phyloP scores from a whole-genome alignment of 2,329 filamentous ascomycete species.

The Fonsecaea multimorphosa region DNA sequence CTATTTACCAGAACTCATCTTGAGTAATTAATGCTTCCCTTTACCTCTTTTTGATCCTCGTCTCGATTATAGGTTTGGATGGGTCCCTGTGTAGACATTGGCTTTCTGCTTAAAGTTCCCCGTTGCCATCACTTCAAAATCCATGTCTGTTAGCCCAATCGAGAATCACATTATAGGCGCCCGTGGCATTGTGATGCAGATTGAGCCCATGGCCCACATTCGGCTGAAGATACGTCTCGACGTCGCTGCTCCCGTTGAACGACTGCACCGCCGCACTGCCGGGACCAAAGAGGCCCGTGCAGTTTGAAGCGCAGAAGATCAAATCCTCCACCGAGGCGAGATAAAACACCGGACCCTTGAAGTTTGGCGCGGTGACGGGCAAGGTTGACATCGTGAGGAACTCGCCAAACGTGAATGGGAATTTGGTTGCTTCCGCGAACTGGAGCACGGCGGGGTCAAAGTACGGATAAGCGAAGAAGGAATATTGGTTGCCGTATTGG shows the following conservation, averaged over 20 bases:
- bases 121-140: constrained; percentile 24
- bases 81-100: background rate
- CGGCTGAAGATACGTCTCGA: constrained; percentile 41
- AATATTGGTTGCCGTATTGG: constrained; percentile 54
- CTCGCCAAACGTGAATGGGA: constrained; percentile 41
- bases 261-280: constrained; percentile 33
- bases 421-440: constrained; percentile 44
- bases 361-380: constrained; percentile 28
- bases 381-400: constrained; percentile 35
- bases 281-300: constrained; percentile 37
- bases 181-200: constrained; percentile 42
- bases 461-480: constrained; percentile 58
- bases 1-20: too few species aligned
- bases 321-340: constrained; percentile 37
- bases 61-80: background rate
- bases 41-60: too few species aligned
- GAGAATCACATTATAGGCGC: constrained; percentile 39
- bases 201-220: constrained; percentile 43
- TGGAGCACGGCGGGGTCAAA: constrained; percentile 63
- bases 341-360: constrained; percentile 40
- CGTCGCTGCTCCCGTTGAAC: constrained; percentile 35
- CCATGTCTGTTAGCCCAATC: constrained; percentile 42
- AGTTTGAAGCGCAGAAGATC: constrained; percentile 42
- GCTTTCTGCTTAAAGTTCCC: background rate
- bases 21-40: background rate